Percentiles rank a stretch among this genome's conserved stretches.
Conservation (phyloP, 2,329 filamentous ascomycete genomes). For the Epichloe gansuensis region DNA sequence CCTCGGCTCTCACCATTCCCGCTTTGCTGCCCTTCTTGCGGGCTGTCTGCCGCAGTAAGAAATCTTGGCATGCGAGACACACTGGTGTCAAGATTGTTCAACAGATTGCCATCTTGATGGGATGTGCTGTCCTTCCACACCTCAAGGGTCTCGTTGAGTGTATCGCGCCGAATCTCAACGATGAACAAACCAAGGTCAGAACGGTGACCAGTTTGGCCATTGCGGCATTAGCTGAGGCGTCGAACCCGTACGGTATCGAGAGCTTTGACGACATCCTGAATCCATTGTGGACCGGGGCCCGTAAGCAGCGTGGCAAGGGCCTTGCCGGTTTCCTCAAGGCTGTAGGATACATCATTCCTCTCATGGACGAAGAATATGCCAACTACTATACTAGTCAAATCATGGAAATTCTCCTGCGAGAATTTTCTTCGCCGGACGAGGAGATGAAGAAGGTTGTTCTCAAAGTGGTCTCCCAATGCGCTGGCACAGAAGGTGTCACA, state of each 20-base stretch:
- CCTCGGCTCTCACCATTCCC: slow-evolving; percentile 89
- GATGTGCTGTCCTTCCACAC: slow-evolving; percentile 89
- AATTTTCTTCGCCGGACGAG: slow-evolving; percentile 94
- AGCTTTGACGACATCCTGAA: slow-evolving; percentile 97
- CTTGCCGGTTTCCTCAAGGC: slow-evolving; percentile 94
- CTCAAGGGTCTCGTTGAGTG: slow-evolving; percentile 93
- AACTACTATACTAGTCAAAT: slow-evolving; percentile 99
- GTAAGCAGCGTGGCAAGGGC: slow-evolving; percentile 93
- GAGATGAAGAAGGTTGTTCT: slow-evolving; percentile 99
- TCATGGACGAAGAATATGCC: slow-evolving; percentile 99
- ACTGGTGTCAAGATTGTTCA: slow-evolving; percentile 99
- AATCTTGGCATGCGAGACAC: slow-evolving; percentile 96
- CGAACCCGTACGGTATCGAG: slow-evolving; percentile 97
- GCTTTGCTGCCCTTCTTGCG: slow-evolving; percentile 88
- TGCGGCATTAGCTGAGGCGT: slow-evolving; percentile 87
- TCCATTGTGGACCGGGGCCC: slow-evolving; percentile 88
- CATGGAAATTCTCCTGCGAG: slow-evolving; percentile 93
- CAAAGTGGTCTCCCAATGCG: slow-evolving; percentile 93
- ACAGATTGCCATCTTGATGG: slow-evolving; percentile 98
- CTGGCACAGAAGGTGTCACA: slow-evolving; percentile 87
- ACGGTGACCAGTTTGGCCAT: slow-evolving; percentile 94
- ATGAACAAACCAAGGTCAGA: slow-evolving; percentile 94
- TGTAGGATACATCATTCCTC: slow-evolving; percentile 92
- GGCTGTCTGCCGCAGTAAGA: slow-evolving; percentile 94
- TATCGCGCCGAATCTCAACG: slow-evolving; percentile 89